A percentile compares a stretch with the other conserved stretches of the same genome.
These are phyloP conservation scores for Globisporangium parvum DNA, from an alignment of 352 stramenopile species.

Conservation along the genomic window DNA sequence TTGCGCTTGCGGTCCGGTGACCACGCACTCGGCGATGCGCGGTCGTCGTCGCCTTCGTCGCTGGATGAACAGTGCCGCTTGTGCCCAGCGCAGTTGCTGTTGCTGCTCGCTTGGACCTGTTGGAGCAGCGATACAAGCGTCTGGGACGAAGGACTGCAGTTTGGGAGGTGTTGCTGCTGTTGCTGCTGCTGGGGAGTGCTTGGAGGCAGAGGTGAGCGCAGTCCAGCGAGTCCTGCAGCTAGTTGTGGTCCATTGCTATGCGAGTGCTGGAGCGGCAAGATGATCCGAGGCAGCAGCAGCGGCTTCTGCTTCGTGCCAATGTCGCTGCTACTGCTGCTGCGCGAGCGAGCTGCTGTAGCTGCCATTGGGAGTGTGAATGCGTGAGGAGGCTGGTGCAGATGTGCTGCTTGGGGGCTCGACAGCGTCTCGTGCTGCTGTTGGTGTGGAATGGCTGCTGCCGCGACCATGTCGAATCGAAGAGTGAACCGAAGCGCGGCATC, in stretches of 20 bases:
- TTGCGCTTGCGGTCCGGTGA: conserved; percentile 10
- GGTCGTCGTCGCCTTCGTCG: not conserved
- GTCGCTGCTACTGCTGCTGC: not conserved
- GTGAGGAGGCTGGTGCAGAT: not conserved
- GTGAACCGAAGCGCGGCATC: not conserved
- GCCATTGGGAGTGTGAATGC: not conserved
- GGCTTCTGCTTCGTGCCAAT: not conserved
- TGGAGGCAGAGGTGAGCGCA: not conserved
- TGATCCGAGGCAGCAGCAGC: conserved; percentile 7
- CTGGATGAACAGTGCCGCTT: conserved; percentile 6
- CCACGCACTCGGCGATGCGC: not conserved
- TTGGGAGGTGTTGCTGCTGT: not conserved
- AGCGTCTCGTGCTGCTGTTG: not conserved
- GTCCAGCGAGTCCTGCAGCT: not conserved
- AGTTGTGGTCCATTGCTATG: not conserved
- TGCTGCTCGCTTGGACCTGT: not conserved
- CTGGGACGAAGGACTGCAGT: not conserved
- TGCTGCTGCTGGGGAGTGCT: not conserved
- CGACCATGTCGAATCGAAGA: conserved; percentile 1
- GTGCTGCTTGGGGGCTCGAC: not conserved
- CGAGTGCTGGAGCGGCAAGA: conserved; percentile 6
- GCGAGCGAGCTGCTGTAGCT: not conserved
- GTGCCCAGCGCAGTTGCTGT: not conserved
- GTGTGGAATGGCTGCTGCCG: not conserved
- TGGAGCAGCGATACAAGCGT: conserved; percentile 6